phyloP scores from a whole-genome alignment of 1,139 yeast genomes.

The Geotrichum australiense region DNA sequence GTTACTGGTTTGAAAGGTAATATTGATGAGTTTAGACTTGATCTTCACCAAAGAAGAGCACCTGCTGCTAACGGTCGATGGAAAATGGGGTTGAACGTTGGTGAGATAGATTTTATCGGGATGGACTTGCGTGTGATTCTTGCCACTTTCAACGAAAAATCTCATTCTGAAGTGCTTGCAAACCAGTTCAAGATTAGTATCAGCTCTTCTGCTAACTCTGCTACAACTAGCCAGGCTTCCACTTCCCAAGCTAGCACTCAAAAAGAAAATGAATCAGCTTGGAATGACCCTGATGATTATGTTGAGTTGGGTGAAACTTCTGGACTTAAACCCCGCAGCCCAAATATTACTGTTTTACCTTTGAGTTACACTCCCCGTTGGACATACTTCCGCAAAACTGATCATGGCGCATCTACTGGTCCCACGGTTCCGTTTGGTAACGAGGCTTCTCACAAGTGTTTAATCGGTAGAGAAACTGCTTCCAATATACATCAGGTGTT shows the following conservation, averaged over 20 bases:
- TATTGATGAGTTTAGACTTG: conserved; percentile 59
- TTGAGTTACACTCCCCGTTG: conserved; percentile 69
- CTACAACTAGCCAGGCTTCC: conserved; percentile 16
- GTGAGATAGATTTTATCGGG: conserved; percentile 62
- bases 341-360: conserved; percentile 55
- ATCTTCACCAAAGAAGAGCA: conserved; percentile 74
- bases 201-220: conserved; percentile 21
- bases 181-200: conserved; percentile 25
- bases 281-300: conserved; percentile 82
- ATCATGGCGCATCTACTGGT: conserved; percentile 26
- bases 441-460: conserved; percentile 62
- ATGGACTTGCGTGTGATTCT: conserved; percentile 68
- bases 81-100: conserved; percentile 65
- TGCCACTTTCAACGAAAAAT: conserved; percentile 58
- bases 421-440: conserved; percentile 56
- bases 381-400: conserved; percentile 63
- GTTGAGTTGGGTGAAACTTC: conserved; percentile 49
- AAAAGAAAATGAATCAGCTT: conserved; percentile 46
- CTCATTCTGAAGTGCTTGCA: conserved; percentile 44
- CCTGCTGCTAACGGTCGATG: conserved; percentile 49
- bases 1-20: conserved; percentile 78
- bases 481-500: conserved; percentile 30
- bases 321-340: conserved; percentile 41
- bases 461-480: conserved; percentile 42
- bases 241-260: conserved; percentile 23